Conservation (phyloP, 306 rosid species). For the Geum urbanum region DNA sequence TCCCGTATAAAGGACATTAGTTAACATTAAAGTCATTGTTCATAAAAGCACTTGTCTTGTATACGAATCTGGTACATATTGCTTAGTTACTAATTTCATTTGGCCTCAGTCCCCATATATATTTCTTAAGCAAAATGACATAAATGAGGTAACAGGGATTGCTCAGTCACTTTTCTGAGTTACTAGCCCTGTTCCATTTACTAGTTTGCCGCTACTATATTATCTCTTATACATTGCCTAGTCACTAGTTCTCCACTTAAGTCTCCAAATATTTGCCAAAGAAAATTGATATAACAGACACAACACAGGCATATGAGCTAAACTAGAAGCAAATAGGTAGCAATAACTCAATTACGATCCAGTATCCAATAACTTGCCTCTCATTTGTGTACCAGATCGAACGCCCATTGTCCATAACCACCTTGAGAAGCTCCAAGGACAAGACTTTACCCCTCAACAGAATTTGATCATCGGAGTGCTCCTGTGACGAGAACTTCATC, state of each 20-base stretch:
- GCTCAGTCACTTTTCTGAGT: background rate
- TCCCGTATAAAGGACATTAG: background rate
- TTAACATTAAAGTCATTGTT: background rate
- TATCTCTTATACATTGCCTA: background rate
- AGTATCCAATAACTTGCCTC: constrained; percentile 53
- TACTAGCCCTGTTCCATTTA: background rate
- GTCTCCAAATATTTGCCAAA: too few species aligned
- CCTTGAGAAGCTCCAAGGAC: constrained; percentile 97
- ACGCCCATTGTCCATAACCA: constrained; percentile 77
- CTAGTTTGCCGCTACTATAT: background rate
- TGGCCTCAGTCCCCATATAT: background rate
- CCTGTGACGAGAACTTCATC: constrained; percentile 89
- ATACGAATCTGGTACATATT: background rate
- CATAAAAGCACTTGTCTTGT: background rate
- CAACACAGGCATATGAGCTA: too few species aligned
- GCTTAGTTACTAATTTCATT: background rate
- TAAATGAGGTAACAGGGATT: background rate
- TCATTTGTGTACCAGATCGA: constrained; percentile 77
- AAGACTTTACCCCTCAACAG: constrained; percentile 89
- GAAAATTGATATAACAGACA: too few species aligned
- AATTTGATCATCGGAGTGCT: constrained; percentile 84
- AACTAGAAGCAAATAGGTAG: background rate
- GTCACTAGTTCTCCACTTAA: background rate
- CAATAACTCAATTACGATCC: constrained; percentile 5
- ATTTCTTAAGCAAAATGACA: background rate